Conservation (phyloP, 495 filamentous ascomycete species). For the Poronia punctata region DNA sequence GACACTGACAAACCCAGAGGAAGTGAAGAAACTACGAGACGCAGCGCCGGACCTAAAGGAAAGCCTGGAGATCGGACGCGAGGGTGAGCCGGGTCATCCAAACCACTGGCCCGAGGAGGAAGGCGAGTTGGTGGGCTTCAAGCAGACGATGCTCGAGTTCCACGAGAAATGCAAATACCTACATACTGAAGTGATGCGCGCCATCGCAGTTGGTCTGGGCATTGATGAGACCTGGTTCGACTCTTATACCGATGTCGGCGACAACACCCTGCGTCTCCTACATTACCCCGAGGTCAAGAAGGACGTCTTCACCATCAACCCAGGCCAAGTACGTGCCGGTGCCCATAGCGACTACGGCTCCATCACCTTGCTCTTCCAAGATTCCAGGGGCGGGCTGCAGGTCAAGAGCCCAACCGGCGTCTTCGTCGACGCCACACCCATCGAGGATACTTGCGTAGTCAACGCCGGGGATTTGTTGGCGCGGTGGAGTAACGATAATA, state of each 20-base stretch:
- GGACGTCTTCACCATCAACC: slow-evolving; percentile 62
- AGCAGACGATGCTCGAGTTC: slow-evolving; percentile 64
- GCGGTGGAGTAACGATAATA: slow-evolving; percentile 84
- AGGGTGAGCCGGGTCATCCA: slow-evolving; percentile 56
- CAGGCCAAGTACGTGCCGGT: slow-evolving; percentile 71
- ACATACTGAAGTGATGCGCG: slow-evolving; percentile 76
- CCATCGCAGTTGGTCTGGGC: slow-evolving; percentile 79
- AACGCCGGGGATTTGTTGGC: slow-evolving; percentile 88
- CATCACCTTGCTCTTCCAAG: slow-evolving; percentile 87
- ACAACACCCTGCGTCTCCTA: slow-evolving; percentile 83
- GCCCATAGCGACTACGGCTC: slow-evolving; percentile 87
- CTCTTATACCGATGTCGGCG: slow-evolving; percentile 58
- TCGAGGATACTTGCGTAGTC: slow-evolving; percentile 75
- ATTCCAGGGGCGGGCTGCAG: slow-evolving; percentile 73
- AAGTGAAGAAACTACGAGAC: slow-evolving; percentile 52
- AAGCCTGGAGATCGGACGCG: slow-evolving; percentile 74
- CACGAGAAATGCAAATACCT: slow-evolving; percentile 64
- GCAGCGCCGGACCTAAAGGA: slow-evolving; percentile 74
- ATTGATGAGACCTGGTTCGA: slow-evolving; percentile 74
- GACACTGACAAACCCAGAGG: slow-evolving; percentile 46
- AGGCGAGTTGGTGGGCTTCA: slow-evolving; percentile 59
- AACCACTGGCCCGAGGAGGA: slow-evolving; percentile 77
- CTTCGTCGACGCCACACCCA: slow-evolving; percentile 79
- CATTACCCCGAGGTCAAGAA: slow-evolving; percentile 73
- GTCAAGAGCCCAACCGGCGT: slow-evolving; percentile 68